Evolutionary conservation across 2,329 filamentous ascomycete genomes (phyloP), one percentile per base, ranked within the genome.

Genomic region (Berkeleyomyces basicola): DNA sequence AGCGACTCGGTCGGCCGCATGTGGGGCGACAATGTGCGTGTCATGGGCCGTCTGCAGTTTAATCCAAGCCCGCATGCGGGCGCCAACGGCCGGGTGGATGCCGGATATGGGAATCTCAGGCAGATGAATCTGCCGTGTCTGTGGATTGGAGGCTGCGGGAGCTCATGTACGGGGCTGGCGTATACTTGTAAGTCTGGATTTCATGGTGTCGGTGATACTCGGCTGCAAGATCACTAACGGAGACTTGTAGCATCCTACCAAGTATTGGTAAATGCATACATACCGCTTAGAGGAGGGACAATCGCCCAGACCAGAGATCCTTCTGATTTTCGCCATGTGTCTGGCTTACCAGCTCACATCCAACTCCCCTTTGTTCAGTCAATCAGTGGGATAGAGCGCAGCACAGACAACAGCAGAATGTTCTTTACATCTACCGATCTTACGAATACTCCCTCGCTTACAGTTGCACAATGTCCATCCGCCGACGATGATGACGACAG

Each of bases 71-170:
- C 16, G 39, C 40, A 40, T 46, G 31, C 37, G 3, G 59, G 43
- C 9, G 33, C 23, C 36, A 36, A 47, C 1, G 36, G 61, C 4
- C 51, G 42, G 9, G 51, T 64, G 2, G 33, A 57, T 55, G 53
- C 63, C 2, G 59, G 63, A 14, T 61, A 64, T 53, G 63, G 60
- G 3, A 37, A 31, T 5, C 16, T 47, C n/a, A 58, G 63, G 11
- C 51, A 64, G 63, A 39, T 42, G 9, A 61, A 64, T 37, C 16
- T 64, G 37, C 33, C 43, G 14, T 33, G 16, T 40, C 31, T 64
- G 43, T 64, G 63, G 63, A 44, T 64, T 31, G 63, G 63, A 7
- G 51, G 43, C 4, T 58, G 58, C 23, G 63, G 59, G 14, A 60
- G 59, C n/a, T 43, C 44, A 4, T 61, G 60, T n/a, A 59, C 53